phyloP scores from a whole-genome alignment of 345 rosid genomes.

The Nephelium lappaceum region DNA sequence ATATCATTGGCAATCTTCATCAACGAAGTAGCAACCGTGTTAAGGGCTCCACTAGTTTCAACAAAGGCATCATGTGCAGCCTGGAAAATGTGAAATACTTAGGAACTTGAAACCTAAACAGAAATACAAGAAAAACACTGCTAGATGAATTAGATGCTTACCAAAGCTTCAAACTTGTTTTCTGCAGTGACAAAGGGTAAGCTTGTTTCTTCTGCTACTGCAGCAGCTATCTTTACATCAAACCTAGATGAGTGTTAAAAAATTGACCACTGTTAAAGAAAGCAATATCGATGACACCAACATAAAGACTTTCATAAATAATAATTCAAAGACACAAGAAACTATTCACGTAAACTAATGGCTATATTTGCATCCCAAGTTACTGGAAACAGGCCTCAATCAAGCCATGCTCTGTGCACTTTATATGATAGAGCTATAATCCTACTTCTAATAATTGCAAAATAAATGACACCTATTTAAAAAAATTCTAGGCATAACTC shows the following conservation, averaged over 20 bases:
- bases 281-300: constrained; percentile 2
- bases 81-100: constrained; percentile 41
- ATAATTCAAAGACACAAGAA: not conserved
- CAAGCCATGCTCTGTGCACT: not conserved
- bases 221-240: constrained; percentile 89
- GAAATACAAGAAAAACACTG: constrained; percentile 7
- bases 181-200: constrained; percentile 94
- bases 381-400: not conserved
- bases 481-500: not conserved
- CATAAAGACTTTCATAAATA: not conserved
- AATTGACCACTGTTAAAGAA: constrained; percentile 1
- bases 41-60: constrained; percentile 92
- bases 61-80: constrained; percentile 99
- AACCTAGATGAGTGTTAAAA: constrained; percentile 51
- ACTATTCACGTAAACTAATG: not conserved
- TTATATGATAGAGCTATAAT: not conserved
- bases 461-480: not conserved
- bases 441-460: not conserved
- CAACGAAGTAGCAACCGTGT: constrained; percentile 75
- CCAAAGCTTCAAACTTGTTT: constrained; percentile 99
- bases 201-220: constrained; percentile 89
- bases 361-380: not conserved
- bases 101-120: constrained; percentile 14
- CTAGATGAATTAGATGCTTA: constrained; percentile 36
- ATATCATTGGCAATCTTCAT: constrained; percentile 97